Base-by-base conservation (phyloP, 2,329 filamentous ascomycete species). In the Colletotrichum tabaci region DNA sequence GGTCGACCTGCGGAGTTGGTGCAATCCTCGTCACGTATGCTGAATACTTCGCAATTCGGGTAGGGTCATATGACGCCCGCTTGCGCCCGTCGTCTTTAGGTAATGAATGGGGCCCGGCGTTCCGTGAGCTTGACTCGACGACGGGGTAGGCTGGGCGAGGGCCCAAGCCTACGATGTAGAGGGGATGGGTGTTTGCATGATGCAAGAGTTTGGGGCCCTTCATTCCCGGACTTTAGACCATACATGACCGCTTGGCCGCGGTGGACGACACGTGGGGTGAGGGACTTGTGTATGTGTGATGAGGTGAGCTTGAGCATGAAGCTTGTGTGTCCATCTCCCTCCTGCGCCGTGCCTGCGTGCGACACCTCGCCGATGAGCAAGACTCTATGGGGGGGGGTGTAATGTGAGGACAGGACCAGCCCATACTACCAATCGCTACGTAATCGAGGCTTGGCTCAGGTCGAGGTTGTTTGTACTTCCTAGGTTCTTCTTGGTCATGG, bases 401-500 rank as follows among this genome's bases (percentile, higher is more conserved):
- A 46, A 30, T 5, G 26, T 30, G 5, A 30, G 26, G 44, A 8
- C 18, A 15, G 1, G 44, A 2, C 42, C 44, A 46, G 16, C 16
- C 16, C 44, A 2, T 47, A 47, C 46, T 47, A 47, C 46, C 10
- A 21, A 18, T n/a, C 18, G 18, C 46, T 47, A n/a, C 46, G 46
- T n/a, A 44, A 35, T 21, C 21, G 61, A 15, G 21, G 40, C 40
- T 47, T 60, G 4, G 16, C 40, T 30, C 7, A 6, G 15, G 49
- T 26, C 35, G 35, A 6, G 57, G 26, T 42, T 35, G 10, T 12
- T 38, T 5, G 46, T n/a, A 12, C 5, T 21, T 50, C 64, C 56
- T 35, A 35, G 57, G 26, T 60, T 66, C 26, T 55, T 66, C 38
- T 66, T 66, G 67, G 67, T 69, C 67, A 69, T 52, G 55, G 44